Evolutionary conservation across 2,329 filamentous ascomycete genomes (phyloP).

Genomic region (Cytospora leucostoma): DNA sequence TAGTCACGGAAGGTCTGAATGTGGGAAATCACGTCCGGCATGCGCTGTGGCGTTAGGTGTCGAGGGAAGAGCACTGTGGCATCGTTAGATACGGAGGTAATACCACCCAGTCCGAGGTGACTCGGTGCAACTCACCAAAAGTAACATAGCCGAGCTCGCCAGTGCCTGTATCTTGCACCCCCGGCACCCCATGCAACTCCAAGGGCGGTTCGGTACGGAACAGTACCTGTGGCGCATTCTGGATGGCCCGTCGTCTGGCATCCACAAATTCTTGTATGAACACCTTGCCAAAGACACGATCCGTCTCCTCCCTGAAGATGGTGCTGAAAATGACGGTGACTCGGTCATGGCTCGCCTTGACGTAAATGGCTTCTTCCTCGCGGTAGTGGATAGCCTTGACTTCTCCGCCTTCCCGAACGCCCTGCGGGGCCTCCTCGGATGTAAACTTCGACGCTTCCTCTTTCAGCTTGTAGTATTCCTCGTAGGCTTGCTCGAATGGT

Average conservation of each 20-base stretch:
- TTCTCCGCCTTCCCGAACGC: conserved; percentile 83
- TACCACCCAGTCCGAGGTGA: neutral
- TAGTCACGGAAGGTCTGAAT: conserved; percentile 99
- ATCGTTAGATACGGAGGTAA: conserved; percentile 27
- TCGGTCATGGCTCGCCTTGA: conserved; percentile 95
- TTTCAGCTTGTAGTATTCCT: conserved; percentile 83
- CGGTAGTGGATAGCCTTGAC: conserved; percentile 98
- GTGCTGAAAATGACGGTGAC: conserved; percentile 99
- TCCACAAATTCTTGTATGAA: conserved; percentile 99
- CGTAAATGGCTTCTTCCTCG: conserved; percentile 97
- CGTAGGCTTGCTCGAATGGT: conserved; percentile 95
- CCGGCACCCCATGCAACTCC: conserved; percentile 83
- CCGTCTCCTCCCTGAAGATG: conserved; percentile 95
- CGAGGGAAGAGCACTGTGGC: conserved; percentile 84
- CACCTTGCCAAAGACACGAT: conserved; percentile 95
- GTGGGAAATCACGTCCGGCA: conserved; percentile 95
- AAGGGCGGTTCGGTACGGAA: conserved; percentile 94
- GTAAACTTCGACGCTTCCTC: conserved; percentile 92
- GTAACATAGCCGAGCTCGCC: conserved; percentile 97
- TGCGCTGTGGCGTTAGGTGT: conserved; percentile 85
- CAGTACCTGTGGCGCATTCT: conserved; percentile 96
- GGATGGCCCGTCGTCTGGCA: conserved; percentile 88
- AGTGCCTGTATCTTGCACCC: conserved; percentile 72
- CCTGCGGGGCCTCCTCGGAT: conserved; percentile 90
- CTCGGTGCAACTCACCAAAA: conserved; percentile 67